Evolutionary conservation across 192 early-diverging fungal genomes (phyloP).

Genomic region (Gigaspora rosea): DNA sequence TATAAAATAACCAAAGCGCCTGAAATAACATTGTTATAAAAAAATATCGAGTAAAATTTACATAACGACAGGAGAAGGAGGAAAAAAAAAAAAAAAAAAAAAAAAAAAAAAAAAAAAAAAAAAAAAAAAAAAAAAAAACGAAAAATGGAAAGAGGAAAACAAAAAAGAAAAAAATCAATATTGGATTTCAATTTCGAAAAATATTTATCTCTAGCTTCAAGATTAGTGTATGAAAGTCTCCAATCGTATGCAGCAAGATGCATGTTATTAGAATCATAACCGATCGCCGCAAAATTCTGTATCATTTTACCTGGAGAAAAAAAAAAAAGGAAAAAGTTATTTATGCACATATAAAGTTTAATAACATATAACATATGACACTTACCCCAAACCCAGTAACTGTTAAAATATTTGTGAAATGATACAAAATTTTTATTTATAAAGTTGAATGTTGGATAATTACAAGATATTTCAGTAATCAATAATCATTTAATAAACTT

Average conservation of each 20-base stretch:
- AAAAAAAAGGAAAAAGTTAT: not conserved
- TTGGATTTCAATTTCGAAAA: slow-evolving; percentile 74
- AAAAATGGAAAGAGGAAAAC: no score
- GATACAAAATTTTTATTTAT: not conserved
- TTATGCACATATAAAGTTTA: not conserved
- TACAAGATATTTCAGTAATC: not conserved
- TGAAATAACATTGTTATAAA: slow-evolving; percentile 27
- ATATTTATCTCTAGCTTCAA: slow-evolving; percentile 81
- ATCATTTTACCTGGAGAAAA: slow-evolving; percentile 50
- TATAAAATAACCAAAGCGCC: slow-evolving; percentile 71
- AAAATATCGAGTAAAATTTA: not conserved
- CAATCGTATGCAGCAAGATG: slow-evolving; percentile 87
- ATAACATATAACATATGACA: not conserved
- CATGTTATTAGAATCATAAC: slow-evolving; percentile 90
- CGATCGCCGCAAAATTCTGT: slow-evolving; percentile 78
- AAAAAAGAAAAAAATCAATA: no score
- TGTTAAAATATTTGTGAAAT: slow-evolving; percentile 23
- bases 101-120: no score
- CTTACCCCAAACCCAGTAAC: slow-evolving; percentile 87
- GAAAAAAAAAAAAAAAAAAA: no score
- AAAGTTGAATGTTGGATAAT: no score
- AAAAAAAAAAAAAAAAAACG: no score
- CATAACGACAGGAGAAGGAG: not conserved
- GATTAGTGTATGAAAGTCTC: slow-evolving; percentile 75
- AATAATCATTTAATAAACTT: slow-evolving; percentile 24